Evolutionary conservation across 225 moss, liverwort and hornwort genomes (phyloP).

Genomic region (Polytrichum commune): DNA sequence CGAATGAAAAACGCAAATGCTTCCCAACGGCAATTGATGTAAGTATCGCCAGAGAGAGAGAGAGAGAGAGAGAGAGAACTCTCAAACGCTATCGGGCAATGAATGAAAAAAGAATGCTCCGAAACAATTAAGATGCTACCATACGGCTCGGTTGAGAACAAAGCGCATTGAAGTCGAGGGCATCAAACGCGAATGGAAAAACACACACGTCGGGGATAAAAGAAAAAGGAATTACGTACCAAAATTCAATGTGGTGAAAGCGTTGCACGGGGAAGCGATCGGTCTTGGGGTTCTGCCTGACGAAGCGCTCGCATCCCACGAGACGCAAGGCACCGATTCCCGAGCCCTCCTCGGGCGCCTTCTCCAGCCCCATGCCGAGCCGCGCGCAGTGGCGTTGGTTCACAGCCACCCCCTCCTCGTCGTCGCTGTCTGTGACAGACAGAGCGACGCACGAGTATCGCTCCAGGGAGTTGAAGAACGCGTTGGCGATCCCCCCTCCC

Average conservation of each 20-base stretch:
- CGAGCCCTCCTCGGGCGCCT: constrained; percentile 27
- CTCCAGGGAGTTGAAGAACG: constrained; percentile 67
- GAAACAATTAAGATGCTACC: too few relatives aligned
- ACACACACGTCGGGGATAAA: too few relatives aligned
- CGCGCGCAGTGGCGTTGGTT: constrained; percentile 9
- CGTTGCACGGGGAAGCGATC: constrained; percentile 67
- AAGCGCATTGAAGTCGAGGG: neutral
- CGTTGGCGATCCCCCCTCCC: constrained; percentile 68
- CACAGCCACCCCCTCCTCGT: constrained; percentile 19
- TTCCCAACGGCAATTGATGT: too few relatives aligned
- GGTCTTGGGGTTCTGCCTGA: constrained; percentile 46
- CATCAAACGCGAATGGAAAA: neutral
- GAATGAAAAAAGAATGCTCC: too few relatives aligned
- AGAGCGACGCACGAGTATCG: constrained; percentile 59
- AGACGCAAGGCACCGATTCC: constrained; percentile 51
- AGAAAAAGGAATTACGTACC: constrained; percentile 24
- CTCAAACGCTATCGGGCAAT: too few relatives aligned
- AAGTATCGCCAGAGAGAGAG: too few relatives aligned
- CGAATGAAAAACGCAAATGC: too few relatives aligned
- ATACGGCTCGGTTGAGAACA: too few relatives aligned
- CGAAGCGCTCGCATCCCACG: constrained; percentile 70
- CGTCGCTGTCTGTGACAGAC: constrained; percentile 67
- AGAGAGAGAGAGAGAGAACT: too few relatives aligned
- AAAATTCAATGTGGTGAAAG: constrained; percentile 95
- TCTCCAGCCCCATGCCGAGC: constrained; percentile 44